A percentile compares a stretch with the other conserved stretches of the same genome.
Evolutionary conservation across 768 basidiomycete species (phyloP).

Genomic region (Neoboletus subvelutipes): DNA sequence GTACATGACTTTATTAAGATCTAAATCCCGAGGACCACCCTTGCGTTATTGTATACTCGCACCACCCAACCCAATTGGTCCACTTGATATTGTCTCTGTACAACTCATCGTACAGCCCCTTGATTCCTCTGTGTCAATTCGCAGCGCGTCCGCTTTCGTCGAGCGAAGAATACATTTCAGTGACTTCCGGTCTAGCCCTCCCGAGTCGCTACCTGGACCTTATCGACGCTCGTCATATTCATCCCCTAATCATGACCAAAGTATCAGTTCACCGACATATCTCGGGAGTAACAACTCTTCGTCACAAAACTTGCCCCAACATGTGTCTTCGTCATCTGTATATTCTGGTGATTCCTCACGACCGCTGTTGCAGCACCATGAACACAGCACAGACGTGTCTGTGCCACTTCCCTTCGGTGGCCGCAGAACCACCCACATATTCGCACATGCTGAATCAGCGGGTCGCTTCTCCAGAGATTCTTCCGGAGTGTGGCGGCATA

Average conservation of each 20-base stretch:
- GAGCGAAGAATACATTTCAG: conserved; percentile 70
- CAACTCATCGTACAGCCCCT: conserved; percentile 60
- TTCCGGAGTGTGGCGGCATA: conserved; percentile 61
- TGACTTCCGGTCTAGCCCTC: conserved; percentile 33
- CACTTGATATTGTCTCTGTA: conserved; percentile 69
- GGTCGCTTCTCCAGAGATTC: conserved; percentile 56
- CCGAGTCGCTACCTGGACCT: conserved; percentile 24
- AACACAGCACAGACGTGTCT: conserved; percentile 15
- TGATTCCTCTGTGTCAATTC: conserved; percentile 56
- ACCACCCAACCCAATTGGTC: conserved; percentile 63
- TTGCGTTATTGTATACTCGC: conserved; percentile 59
- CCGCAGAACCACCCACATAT: conserved; percentile 45
- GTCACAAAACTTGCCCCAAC: conserved; percentile 20
- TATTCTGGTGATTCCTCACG: conserved; percentile 27
- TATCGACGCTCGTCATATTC: conserved; percentile 19
- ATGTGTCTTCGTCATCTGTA: conserved; percentile 22
- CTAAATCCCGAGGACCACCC: conserved; percentile 54
- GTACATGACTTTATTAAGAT: conserved; percentile 41
- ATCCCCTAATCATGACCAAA: conserved; percentile 24
- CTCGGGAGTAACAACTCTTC: conserved; percentile 14
- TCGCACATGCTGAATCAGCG: conserved; percentile 59
- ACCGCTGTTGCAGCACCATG: conserved; percentile 24
- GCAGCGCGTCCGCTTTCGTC: conserved; percentile 61
- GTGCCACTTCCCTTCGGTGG: conserved; percentile 10
- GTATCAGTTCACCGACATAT: conserved; percentile 14